Evolutionary conservation across 1,284 basidiomycete species (phyloP), one percentile per base, ranked within the genome.

Genomic region (Leccinum variabile): DNA sequence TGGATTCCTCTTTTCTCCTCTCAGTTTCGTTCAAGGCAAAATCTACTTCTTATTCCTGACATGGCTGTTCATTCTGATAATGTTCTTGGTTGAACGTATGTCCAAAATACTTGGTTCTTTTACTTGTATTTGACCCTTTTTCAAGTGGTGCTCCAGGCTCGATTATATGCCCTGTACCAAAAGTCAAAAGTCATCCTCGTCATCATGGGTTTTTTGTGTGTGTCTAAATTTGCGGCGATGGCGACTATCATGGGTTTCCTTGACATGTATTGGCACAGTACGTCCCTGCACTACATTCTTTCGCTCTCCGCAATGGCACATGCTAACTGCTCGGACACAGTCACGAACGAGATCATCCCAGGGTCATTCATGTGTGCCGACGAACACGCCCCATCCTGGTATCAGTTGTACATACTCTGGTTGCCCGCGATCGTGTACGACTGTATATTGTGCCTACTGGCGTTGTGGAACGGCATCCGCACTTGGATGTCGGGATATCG

Each of bases 341-440:
- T 62, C 32, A 39, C 54, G 6, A 62, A 71, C 28, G 37, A 71
- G 44, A 32, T 66, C 2, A 2, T n/a, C 18, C 3, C 18, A 11
- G 60, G 66, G 3, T 16, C 63, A 3, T 56, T 62, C 35, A 66
- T 70, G 25, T 72, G 69, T n/a, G 39, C 70, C 1, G 13, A 67
- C 49, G 46, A 22, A 18, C 30, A 3, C 3, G 41, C 18, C 0
- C 62, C 67, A 3, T 22, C 62, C 1, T 69, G 62, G 57, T 70
- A 37, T 18, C 49, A 33, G n/a, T 5, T 53, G 3, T 70, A 67
- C 16, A 16, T 57, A 11, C 14, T 69, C 13, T 67, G 70, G 70
- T 28, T 72, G 16, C 68, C 69, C 2, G 32, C 63, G 18, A 32
- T 69, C 52, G 2, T 61, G 13, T 65, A 53, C 11, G 59, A 69